Evolutionary conservation across 257 asterid genomes (phyloP), one percentile per base, ranked within the genome.

Genomic region (Primulina tabacum): DNA sequence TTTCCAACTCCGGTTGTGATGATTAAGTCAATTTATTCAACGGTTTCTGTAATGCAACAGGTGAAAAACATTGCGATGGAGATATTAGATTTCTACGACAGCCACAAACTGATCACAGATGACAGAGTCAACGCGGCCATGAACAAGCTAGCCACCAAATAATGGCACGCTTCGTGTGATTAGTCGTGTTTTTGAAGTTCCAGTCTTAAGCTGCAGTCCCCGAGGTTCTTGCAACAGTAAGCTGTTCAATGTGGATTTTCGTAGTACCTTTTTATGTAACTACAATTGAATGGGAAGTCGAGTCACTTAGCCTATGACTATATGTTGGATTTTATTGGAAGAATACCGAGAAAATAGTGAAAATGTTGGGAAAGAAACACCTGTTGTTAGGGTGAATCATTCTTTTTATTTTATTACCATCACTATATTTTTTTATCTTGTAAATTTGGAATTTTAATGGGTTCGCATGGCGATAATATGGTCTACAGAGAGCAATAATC

Each of bases 61-160:
- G 97, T 92, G 67, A 92, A 92, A 75, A 92, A 87, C 81, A 90
- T 90, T 24, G 96, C 97, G 17, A 88, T 90, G 92, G 98, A 92
- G 80, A 90, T 90, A 58, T 68, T 92, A 57, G 98, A 90, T 80
- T 92, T 87, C 80, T 92, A 90, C 20, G 97, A 92, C 66, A 78
- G 73, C 86, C 89, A 90, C 87, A 88, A 85, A 75, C 73, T 60
- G 75, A 88, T 92, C 53, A 74, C 95, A 9, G 98, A 90, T 0
- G 98, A 90, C 24, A 87, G 87, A 83, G 80, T 85, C 38, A 73
- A 65, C 60, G 76, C 88, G 2, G 92, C 95, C 62, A 78, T 90
- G 94, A 82, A 68, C 82, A 92, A 92, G 86, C 82, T 92, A 57
- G 75, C 92, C 14, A 72, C 90, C 17, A 81, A 75, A 79, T 86